Base-by-base conservation (phyloP, 2,329 filamentous ascomycete genomes). In the Aspergillus pseudotamarii region DNA sequence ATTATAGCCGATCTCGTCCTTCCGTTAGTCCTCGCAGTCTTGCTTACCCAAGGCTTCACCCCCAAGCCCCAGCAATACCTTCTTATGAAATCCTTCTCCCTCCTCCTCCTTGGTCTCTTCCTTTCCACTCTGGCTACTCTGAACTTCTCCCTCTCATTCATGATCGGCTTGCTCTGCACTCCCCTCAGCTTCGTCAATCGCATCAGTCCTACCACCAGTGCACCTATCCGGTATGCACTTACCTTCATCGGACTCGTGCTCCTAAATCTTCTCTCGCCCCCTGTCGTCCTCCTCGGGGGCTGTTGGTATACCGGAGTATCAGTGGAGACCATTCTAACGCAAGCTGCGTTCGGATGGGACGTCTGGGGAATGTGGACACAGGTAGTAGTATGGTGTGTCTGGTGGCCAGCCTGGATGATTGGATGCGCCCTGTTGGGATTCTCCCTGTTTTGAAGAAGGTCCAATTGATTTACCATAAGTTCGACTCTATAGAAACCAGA, bases 61-160 rank as follows among this genome's bases (percentile, higher is more conserved):
- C 87, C 88, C 1, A 89, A 88, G 0, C 68, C 77, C 4, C 92
- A 94, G 73, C 90, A 94, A 73, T 89, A 90, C 72, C 86, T 89
- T 55, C 86, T 97, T 58, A 88, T 93, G 67, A 94, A 96, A 75
- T 95, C 91, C 62, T 93, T 98, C 81, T 96, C 93, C 6, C 87
- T 98, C n/a, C 88, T 99, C 14, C 84, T 96, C 11, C 86, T 98
- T 0, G 95, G 95, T 71, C 92, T 97, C 82, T 94, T 93, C 71
- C 88, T 99, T 67, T 94, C 94, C 14, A 91, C 94, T 0, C 89
- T 99, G 14, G 94, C 95, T 2, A 99, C 94, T 0, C 86, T 99
- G 58, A 99, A 99, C 80, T 99, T 99, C 83, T 93, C 91, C 3
- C 88, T 97, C 16, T 89, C 93, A 55, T 90, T 98, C 74, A 83